Conservation (phyloP, 2,329 filamentous ascomycete species). For the Sporothrix brasiliensis region DNA sequence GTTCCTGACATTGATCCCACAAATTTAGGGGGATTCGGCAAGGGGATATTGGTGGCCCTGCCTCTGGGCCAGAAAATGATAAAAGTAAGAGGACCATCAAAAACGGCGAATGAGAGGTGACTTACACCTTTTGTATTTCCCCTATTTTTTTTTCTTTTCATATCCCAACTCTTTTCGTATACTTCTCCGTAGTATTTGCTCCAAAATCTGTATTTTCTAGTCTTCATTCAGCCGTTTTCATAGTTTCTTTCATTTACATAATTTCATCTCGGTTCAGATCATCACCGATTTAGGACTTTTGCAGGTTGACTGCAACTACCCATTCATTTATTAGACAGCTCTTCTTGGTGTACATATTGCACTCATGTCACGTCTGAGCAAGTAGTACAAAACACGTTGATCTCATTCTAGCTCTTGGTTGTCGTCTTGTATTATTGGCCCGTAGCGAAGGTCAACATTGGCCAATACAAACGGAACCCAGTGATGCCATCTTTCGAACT, state of each 20-base stretch:
- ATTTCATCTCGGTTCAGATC: neutral
- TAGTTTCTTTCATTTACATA: neutral
- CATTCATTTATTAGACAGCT: neutral
- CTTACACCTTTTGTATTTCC: neutral
- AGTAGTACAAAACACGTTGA: constrained; percentile 1
- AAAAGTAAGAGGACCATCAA: constrained; percentile 16
- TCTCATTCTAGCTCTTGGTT: neutral
- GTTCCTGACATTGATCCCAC: constrained; percentile 1
- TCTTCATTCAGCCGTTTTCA: constrained; percentile 29
- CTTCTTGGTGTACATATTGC: neutral
- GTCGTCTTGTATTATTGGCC: neutral
- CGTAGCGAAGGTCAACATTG: neutral
- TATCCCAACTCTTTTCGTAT: neutral
- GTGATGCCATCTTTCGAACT: no score
- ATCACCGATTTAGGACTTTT: neutral
- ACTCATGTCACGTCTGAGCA: no score
- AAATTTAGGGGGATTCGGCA: neutral
- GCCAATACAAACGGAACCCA: neutral
- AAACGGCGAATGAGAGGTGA: constrained; percentile 21
- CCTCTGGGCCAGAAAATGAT: constrained; percentile 13
- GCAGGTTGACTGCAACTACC: neutral
- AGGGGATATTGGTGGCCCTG: neutral
- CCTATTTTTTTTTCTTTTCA: neutral
- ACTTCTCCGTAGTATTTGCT: neutral
- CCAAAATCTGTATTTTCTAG: constrained; percentile 19